Evolutionary conservation across 495 filamentous ascomycete genomes (phyloP), one percentile per base, ranked within the genome.

Genomic region (Venustampulla echinocandica): DNA sequence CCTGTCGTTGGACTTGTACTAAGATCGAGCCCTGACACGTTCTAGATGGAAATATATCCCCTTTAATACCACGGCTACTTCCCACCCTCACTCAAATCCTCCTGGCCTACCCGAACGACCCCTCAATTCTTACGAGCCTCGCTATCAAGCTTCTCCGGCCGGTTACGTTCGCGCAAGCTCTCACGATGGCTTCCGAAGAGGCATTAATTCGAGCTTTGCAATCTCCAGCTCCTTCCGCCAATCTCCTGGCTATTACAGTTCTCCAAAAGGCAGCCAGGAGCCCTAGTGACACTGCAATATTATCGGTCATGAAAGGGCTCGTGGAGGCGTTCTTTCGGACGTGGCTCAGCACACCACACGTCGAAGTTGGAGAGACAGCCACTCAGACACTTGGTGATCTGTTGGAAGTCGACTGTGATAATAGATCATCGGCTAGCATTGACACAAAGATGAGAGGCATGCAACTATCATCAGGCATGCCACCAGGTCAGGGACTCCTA

Each of bases 281-380:
- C 18, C 69, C 77, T 2, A 70, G 68, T 42, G 82, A 90, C 60
- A 77, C 78, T 28, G 80, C 77, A 22, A 78, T 83, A 41, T 71
- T 92, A 10, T 80, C 81, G 6, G 74, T 73, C 23, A 78, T 84
- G 62, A 69, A 77, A 5, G 69, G 71, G 1, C 57, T 88, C 2
- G 64, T 93, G 4, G 60, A 63, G 1, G 71, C 72, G 0, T 67
- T 94, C 22, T 58, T 93, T 1, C 68, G 71, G 35, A 62, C 82
- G 27, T 94, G 86, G 86, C 74, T 94, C 0, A 80, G 74, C 44
- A 78, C 82, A 1, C 64, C 75, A 2, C 74, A 82, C 14, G 80
- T 84, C 2, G 83, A 81, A 33, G 80, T 92, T n/a, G 81, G 85
- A 4, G 76, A 82, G 46, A 79, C 76, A 35, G 84, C 80, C 0